These are phyloP conservation scores for Fremontodendron californicum DNA, from an alignment of 345 rosid genomes.

Conservation along the genomic window DNA sequence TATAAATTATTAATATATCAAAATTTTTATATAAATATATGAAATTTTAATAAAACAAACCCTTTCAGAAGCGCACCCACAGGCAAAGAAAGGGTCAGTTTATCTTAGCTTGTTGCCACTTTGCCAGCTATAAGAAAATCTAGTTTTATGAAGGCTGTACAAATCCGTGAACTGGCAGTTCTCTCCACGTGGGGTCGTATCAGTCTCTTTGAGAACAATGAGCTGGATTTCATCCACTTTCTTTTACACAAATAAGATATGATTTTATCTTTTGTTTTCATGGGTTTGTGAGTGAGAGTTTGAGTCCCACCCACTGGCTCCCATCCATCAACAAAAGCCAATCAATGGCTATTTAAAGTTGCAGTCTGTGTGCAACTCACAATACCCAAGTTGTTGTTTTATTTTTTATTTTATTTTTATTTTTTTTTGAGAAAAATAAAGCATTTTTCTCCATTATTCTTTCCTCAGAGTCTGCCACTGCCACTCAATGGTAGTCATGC, in stretches of 20 bases:
- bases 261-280: not conserved
- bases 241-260: too few species aligned
- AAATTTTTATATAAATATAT: too few species aligned
- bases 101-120: not conserved
- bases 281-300: not conserved
- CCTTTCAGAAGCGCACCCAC: too few species aligned
- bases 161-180: conserved; percentile 34
- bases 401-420: too few species aligned
- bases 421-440: not conserved
- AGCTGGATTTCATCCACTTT: conserved; percentile 43
- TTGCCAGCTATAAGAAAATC: conserved; percentile 7
- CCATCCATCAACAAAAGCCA: not conserved
- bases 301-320: not conserved
- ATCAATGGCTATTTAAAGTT: conserved; percentile 14
- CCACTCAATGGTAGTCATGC: conserved; percentile 10
- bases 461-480: conserved; percentile 6
- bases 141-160: conserved; percentile 2
- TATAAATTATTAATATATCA: too few species aligned
- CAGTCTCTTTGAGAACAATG: conserved; percentile 21
- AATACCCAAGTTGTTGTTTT: too few species aligned
- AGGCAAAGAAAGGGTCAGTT: not conserved
- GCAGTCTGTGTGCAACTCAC: conserved; percentile 2
- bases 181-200: conserved; percentile 43
- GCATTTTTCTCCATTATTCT: not conserved
- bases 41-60: too few species aligned